Conservation (phyloP, 495 filamentous ascomycete species). For the Aspergillus cavernicola region DNA sequence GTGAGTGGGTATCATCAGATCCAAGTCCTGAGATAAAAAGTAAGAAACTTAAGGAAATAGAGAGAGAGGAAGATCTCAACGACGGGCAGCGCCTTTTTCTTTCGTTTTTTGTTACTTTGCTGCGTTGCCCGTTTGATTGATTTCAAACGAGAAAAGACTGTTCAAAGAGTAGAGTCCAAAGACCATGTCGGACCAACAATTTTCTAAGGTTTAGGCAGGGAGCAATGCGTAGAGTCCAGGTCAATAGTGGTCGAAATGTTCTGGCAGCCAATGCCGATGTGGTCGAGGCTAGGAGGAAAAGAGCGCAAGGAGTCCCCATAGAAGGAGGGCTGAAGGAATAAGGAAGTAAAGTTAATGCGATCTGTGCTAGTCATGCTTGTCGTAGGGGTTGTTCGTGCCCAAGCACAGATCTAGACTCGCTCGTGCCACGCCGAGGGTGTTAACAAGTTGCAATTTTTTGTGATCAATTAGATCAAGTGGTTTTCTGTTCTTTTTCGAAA, state of each 20-base stretch:
- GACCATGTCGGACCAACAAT: not conserved
- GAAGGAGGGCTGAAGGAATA: not conserved
- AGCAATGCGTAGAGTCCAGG: not conserved
- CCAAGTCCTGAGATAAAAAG: slow-evolving; percentile 1
- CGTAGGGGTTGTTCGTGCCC: not conserved
- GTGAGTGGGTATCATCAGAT: slow-evolving; percentile 10
- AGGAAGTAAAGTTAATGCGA: not conserved
- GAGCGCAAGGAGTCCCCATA: not conserved
- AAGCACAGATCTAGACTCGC: slow-evolving; percentile 4
- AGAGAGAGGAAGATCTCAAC: slow-evolving; percentile 1
- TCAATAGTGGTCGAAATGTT: not conserved
- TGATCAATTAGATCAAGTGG: slow-evolving; percentile 2
- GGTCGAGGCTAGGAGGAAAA: slow-evolving; percentile 1
- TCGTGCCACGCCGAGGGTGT: slow-evolving; percentile 6
- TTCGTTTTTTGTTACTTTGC: not conserved
- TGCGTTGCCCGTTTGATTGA: not conserved
- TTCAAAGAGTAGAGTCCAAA: slow-evolving; percentile 11
- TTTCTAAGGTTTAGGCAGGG: not conserved
- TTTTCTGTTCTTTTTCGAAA: slow-evolving; percentile 1
- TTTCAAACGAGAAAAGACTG: not conserved
- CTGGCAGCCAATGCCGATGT: not conserved
- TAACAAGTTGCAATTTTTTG: slow-evolving; percentile 9
- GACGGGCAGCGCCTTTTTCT: not conserved
- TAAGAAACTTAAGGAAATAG: slow-evolving; percentile 5
- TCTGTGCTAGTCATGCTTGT: slow-evolving; percentile 1